These are phyloP conservation scores for Salinomyces thailandicus DNA, from an alignment of 2,329 filamentous ascomycete species.

Conservation along the genomic window DNA sequence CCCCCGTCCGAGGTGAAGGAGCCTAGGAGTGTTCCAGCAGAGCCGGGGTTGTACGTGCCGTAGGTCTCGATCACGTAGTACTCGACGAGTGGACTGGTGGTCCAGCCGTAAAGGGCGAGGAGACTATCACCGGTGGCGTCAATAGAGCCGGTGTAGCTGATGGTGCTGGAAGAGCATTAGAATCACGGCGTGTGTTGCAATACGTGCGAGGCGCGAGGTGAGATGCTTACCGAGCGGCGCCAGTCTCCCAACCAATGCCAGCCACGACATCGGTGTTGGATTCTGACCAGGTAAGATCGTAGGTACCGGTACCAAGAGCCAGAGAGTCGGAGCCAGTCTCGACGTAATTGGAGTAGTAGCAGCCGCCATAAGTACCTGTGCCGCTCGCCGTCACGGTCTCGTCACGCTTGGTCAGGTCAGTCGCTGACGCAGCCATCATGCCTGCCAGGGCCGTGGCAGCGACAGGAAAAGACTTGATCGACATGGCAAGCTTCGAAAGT, in stretches of 20 bases:
- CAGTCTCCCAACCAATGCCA: constrained; percentile 5
- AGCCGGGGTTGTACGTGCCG: constrained; percentile 36
- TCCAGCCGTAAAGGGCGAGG: constrained; percentile 50
- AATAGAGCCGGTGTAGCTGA: constrained; percentile 13
- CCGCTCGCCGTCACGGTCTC: constrained; percentile 5
- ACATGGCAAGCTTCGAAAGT: too few relatives aligned
- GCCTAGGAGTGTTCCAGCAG: constrained; percentile 39
- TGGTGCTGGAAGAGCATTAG: constrained; percentile 7
- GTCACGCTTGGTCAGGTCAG: constrained; percentile 3
- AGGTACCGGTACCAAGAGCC: constrained; percentile 6
- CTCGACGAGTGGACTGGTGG: constrained; percentile 41
- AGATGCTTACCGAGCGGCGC: constrained; percentile 1
- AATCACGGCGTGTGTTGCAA: neutral
- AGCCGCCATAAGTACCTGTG: constrained; percentile 6
- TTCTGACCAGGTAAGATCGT: constrained; percentile 6
- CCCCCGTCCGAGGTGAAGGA: constrained; percentile 43
- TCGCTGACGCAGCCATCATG: neutral
- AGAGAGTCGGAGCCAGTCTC: constrained; percentile 7
- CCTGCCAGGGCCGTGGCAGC: neutral
- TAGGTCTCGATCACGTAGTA: constrained; percentile 50
- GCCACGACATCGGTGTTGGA: constrained; percentile 7
- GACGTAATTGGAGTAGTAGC: constrained; percentile 10
- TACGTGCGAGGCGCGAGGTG: neutral
- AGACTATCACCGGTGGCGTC: constrained; percentile 31
- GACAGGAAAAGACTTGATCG: neutral